phyloP scores from a whole-genome alignment of 2,329 filamentous ascomycete genomes.

The Alternaria angustiovoidea region DNA sequence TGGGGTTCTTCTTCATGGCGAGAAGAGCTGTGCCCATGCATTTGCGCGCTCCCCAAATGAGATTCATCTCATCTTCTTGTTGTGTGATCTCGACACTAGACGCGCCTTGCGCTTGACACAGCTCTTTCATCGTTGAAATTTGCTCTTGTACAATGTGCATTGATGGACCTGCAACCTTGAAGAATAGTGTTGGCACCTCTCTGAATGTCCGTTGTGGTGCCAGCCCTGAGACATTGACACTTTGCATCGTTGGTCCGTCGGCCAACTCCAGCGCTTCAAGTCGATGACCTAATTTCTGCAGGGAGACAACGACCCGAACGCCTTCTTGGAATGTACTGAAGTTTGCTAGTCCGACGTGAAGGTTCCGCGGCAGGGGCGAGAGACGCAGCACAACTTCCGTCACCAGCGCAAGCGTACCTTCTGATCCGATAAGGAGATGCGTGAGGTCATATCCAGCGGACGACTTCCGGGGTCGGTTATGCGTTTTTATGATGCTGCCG shows the following conservation, averaged over 20 bases:
- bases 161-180: conserved; percentile 73
- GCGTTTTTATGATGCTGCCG: conserved; percentile 85
- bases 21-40: conserved; percentile 75
- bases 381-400: conserved; percentile 90
- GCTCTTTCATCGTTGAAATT: conserved; percentile 68
- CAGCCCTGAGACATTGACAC: conserved; percentile 69
- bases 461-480: conserved; percentile 85
- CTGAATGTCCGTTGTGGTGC: conserved; percentile 64
- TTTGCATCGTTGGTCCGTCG: conserved; percentile 83
- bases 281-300: conserved; percentile 80
- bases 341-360: conserved; percentile 76
- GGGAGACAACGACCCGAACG: conserved; percentile 76
- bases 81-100: conserved; percentile 71
- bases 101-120: conserved; percentile 64
- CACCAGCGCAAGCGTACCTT: conserved; percentile 88
- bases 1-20: conserved; percentile 65
- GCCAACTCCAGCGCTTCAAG: conserved; percentile 89
- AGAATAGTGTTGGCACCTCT: conserved; percentile 74
- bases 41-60: conserved; percentile 78
- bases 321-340: conserved; percentile 72
- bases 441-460: conserved; percentile 92
- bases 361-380: conserved; percentile 76
- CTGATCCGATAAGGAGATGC: conserved; percentile 84
- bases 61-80: conserved; percentile 66
- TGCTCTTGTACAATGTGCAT: conserved; percentile 75